Percentiles rank a stretch among this genome's conserved stretches.
These are phyloP conservation scores for Puccinellia tenuiflora DNA, from an alignment of 176 grass and related monocot genomes.

Conservation along the genomic window DNA sequence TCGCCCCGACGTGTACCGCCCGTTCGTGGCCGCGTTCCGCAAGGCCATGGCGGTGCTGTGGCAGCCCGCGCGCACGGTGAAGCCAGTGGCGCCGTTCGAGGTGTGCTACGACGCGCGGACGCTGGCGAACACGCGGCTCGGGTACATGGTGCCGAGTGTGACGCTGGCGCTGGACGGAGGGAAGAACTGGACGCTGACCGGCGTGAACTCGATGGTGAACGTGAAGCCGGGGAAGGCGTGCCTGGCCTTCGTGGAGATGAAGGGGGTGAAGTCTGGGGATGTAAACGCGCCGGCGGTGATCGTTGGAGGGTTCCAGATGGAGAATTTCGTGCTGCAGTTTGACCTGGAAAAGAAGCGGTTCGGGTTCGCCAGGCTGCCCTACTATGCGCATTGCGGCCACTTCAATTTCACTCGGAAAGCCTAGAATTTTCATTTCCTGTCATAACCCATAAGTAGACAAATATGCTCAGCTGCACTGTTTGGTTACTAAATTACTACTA, in stretches of 20 bases:
- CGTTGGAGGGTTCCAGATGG: slow-evolving; percentile 48
- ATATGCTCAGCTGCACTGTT: too few relatives aligned
- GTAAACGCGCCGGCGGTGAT: slow-evolving; percentile 25
- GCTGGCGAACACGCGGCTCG: slow-evolving; percentile 7
- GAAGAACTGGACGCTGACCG: slow-evolving; percentile 24
- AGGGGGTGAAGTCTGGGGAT: neutral
- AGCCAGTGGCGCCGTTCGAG: slow-evolving; percentile 19
- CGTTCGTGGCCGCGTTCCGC: slow-evolving; percentile 27
- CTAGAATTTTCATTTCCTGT: neutral
- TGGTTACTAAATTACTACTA: too few relatives aligned
- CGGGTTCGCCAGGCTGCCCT: slow-evolving; percentile 14
- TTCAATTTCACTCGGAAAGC: slow-evolving; percentile 26
- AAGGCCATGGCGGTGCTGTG: neutral
- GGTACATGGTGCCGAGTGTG: slow-evolving; percentile 27
- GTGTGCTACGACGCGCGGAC: slow-evolving; percentile 13
- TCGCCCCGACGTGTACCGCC: slow-evolving; percentile 36
- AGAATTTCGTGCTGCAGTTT: slow-evolving; percentile 46
- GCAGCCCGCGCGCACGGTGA: neutral
- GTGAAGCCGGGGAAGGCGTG: slow-evolving; percentile 18
- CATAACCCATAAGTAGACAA: too few relatives aligned
- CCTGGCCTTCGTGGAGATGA: slow-evolving; percentile 29
- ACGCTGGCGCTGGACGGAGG: slow-evolving; percentile 11
- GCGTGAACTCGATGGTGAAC: slow-evolving; percentile 26
- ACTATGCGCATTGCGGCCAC: neutral
- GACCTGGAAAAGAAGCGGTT: slow-evolving; percentile 37